Evolutionary conservation across 2,329 filamentous ascomycete genomes (phyloP).

Genomic region (Diaporthe amygdali): DNA sequence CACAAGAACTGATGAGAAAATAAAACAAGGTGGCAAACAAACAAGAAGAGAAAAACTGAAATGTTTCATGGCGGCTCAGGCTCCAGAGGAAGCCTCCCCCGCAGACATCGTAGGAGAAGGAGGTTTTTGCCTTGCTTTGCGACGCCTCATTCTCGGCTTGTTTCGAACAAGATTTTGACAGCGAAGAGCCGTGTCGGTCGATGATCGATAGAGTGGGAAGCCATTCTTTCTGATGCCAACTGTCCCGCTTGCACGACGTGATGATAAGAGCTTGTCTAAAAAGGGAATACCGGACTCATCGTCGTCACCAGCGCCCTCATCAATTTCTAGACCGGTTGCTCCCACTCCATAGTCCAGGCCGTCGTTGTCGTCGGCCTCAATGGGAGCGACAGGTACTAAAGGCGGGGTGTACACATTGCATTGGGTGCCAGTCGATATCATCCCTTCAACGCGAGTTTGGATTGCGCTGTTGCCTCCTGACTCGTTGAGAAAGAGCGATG

Average conservation of each 20-base stretch:
- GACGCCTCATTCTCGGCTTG: slow-evolving; percentile 40
- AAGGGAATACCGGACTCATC: slow-evolving; percentile 23
- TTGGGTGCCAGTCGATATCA: slow-evolving; percentile 24
- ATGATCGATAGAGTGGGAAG: slow-evolving; percentile 33
- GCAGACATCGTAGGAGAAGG: slow-evolving; percentile 20
- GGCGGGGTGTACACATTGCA: slow-evolving; percentile 22
- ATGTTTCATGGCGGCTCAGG: not conserved
- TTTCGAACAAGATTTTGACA: slow-evolving; percentile 39
- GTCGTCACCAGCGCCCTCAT: slow-evolving; percentile 25
- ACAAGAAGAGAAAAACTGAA: not conserved
- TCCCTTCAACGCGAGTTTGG: slow-evolving; percentile 23
- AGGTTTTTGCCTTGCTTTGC: slow-evolving; percentile 26
- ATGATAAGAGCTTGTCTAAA: slow-evolving; percentile 28
- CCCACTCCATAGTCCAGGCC: slow-evolving; percentile 23
- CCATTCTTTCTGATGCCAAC: slow-evolving; percentile 31
- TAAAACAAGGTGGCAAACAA: not conserved
- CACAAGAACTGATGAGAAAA: not conserved
- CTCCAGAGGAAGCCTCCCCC: not conserved
- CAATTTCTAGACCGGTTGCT: slow-evolving; percentile 26
- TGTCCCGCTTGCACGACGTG: slow-evolving; percentile 29
- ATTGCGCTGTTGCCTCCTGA: not conserved
- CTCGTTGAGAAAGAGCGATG: slow-evolving; percentile 23
- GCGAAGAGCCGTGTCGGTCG: slow-evolving; percentile 36
- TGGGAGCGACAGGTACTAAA: slow-evolving; percentile 1
- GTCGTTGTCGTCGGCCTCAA: slow-evolving; percentile 22